phyloP scores from a whole-genome alignment of 768 basidiomycete species.

The Serendipita sp. region DNA sequence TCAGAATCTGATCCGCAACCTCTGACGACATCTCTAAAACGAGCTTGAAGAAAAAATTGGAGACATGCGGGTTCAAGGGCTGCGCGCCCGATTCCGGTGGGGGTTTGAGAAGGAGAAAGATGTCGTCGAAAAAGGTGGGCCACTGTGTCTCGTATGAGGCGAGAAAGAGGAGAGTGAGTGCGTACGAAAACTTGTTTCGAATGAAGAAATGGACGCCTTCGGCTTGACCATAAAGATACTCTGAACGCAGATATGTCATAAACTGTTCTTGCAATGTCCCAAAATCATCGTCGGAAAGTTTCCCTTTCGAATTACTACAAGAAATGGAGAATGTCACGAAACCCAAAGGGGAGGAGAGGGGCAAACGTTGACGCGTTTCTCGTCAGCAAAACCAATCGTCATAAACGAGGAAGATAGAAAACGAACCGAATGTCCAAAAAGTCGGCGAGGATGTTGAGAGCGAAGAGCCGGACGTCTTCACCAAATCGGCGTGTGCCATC shows the following conservation, averaged over 20 bases:
- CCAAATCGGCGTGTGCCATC: slow-evolving; percentile 38
- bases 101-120: slow-evolving; percentile 51
- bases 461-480: slow-evolving; percentile 61
- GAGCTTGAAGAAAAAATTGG: slow-evolving; percentile 78
- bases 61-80: slow-evolving; percentile 66
- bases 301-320: slow-evolving; percentile 27
- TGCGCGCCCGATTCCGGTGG: slow-evolving; percentile 20
- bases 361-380: slow-evolving; percentile 14
- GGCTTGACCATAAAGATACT: slow-evolving; percentile 73
- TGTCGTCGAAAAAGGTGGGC: slow-evolving; percentile 68
- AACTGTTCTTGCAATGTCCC: slow-evolving; percentile 58
- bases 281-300: slow-evolving; percentile 53
- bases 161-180: slow-evolving; percentile 74
- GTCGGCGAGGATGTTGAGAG: slow-evolving; percentile 63
- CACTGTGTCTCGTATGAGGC: slow-evolving; percentile 74
- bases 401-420: slow-evolving; percentile 4
- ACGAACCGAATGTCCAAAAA: slow-evolving; percentile 71
- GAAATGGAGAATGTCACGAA: slow-evolving; percentile 22
- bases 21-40: slow-evolving; percentile 91
- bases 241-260: slow-evolving; percentile 68
- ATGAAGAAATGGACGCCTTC: slow-evolving; percentile 75
- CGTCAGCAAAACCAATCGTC: background rate
- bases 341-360: slow-evolving; percentile 16
- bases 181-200: slow-evolving; percentile 90
- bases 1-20: slow-evolving; percentile 89